Evolutionary conservation across 139 green algal genomes (phyloP).

Genomic region (Marvania coccoides): DNA sequence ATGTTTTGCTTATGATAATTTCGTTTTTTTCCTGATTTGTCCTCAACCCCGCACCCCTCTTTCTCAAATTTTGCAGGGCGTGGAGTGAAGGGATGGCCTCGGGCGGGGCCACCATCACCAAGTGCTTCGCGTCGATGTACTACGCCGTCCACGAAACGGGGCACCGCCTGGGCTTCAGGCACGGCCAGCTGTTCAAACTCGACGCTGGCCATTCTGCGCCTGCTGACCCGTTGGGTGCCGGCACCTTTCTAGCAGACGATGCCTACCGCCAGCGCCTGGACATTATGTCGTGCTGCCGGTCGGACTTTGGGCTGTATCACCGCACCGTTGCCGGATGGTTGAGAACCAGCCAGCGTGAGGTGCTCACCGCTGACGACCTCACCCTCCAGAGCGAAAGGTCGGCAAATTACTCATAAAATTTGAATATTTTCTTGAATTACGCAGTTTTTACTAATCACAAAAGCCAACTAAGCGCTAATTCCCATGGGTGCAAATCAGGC

Average conservation of each 20-base stretch:
- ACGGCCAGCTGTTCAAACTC: neutral
- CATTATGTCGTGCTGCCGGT: constrained; percentile 18
- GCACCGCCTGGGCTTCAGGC: constrained; percentile 2
- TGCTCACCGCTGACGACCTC: constrained; percentile 16
- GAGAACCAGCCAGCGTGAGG: neutral
- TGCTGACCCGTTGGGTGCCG: constrained; percentile 16
- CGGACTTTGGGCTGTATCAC: constrained; percentile 12
- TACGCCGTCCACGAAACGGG: constrained; percentile 25
- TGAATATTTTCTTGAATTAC: constrained; percentile 6
- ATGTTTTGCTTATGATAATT: neutral
- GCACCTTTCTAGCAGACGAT: constrained; percentile 10
- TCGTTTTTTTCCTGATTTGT: too few species aligned
- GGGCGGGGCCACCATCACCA: constrained; percentile 9
- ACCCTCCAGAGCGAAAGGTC: neutral
- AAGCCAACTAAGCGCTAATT: too few species aligned
- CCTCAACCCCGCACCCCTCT: too few species aligned
- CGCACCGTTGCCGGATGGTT: constrained; percentile 22
- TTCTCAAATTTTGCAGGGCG: too few species aligned
- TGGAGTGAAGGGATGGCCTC: neutral
- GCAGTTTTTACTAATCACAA: too few species aligned
- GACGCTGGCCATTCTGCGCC: neutral
- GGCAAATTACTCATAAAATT: neutral
- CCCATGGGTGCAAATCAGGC: neutral
- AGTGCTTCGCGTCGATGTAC: constrained; percentile 21
- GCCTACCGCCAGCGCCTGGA: constrained; percentile 1